Base-by-base conservation (phyloP, 768 basidiomycete species). In the Termitomyces sp. region DNA sequence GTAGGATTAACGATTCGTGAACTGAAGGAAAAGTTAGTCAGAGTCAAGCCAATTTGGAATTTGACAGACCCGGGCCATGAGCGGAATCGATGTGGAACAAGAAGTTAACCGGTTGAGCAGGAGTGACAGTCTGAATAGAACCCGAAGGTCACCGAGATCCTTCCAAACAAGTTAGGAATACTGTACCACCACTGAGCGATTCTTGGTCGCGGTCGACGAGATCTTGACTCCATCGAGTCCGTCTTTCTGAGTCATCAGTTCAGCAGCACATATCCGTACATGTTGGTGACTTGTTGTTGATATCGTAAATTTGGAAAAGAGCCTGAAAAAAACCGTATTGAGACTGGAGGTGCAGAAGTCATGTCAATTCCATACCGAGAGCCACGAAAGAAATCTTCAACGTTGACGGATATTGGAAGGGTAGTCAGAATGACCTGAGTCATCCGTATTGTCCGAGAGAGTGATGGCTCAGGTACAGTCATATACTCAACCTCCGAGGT, bases 361-460 rank as follows among this genome's bases (percentile, higher is more conserved):
- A 15, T n/a, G 17, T 29, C 40, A 42, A n/a, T 17, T 34, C 34
- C 54, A n/a, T 53, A 94, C 96, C 86, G 87, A 59, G 85, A 79
- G 32, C 89, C 89, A 25, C 96, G 86, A 79, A 98, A 98, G 73
- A 94, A 96, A 71, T 99, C 97, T 73, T 98, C 92, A 0, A 98
- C 96, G 60, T 96, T 97, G 60, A 98, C 91, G 3, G 90, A 85
- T 48, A 99, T 79, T 0, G 96, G 96, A 4, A 98, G 78, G 0
- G 89, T 81, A 7, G 89, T 86, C 14, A 82, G 79, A 4, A 96
- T 77, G 2, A 80, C 72, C 60, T 83, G 81, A 12, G 83, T 79
- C 36, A 84, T 77, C 43, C 76, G 78, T 32, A 92, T 71, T 5
- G 72, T 81, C 42, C 94, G 82, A 15, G 73, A 72, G 5, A 88